phyloP scores from a whole-genome alignment of 2,329 filamentous ascomycete species.

The Diaporthe nobilis region DNA sequence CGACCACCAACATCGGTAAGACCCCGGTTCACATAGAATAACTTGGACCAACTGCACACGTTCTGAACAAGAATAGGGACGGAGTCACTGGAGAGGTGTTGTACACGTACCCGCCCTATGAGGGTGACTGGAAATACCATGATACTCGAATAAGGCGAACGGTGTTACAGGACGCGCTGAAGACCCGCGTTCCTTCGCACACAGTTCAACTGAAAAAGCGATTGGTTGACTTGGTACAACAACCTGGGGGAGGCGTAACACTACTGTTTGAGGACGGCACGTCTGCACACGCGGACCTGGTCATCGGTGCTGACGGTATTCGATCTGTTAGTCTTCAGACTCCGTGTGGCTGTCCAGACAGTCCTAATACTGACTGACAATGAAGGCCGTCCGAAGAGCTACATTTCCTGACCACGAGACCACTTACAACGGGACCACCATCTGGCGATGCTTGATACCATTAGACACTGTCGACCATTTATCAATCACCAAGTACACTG shows the following conservation, averaged over 20 bases:
- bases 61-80: not conserved
- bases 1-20: constrained; percentile 38
- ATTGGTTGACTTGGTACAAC: constrained; percentile 22
- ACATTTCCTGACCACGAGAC: constrained; percentile 28
- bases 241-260: constrained; percentile 3
- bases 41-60: too few species aligned
- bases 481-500: constrained; percentile 37
- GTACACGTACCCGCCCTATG: constrained; percentile 30
- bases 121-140: constrained; percentile 24
- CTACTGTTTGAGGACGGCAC: constrained; percentile 32
- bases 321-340: constrained; percentile 15
- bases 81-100: constrained; percentile 27
- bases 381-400: constrained; percentile 18
- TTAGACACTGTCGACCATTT: constrained; percentile 20
- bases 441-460: constrained; percentile 36
- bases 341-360: too few species aligned
- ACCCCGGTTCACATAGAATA: not conserved
- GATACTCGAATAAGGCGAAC: constrained; percentile 30
- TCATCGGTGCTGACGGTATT: constrained; percentile 36
- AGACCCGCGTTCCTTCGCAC: constrained; percentile 20
- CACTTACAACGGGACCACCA: constrained; percentile 36
- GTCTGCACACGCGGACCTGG: constrained; percentile 27
- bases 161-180: constrained; percentile 30
- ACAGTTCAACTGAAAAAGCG: constrained; percentile 21
- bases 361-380: not conserved